Conservation (phyloP, 1,284 basidiomycete genomes). For the Leccinum pachyderme region DNA sequence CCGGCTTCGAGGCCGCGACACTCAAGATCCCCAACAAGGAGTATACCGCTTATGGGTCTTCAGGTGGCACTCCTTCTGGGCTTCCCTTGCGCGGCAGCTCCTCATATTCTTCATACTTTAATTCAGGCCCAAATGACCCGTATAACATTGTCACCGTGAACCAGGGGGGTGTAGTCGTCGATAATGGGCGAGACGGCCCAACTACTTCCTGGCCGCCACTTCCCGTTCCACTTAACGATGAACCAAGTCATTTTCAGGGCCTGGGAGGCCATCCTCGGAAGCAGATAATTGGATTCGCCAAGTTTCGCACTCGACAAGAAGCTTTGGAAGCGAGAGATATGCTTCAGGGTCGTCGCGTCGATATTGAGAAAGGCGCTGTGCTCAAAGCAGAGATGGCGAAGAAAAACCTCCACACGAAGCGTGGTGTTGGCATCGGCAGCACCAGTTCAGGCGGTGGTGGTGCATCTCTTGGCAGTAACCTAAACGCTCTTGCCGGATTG, state of each 20-base stretch:
- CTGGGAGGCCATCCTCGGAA: slow-evolving; percentile 60
- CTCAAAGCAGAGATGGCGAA: slow-evolving; percentile 99
- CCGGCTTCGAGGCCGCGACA: slow-evolving; percentile 96
- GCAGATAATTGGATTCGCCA: slow-evolving; percentile 98
- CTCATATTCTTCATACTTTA: slow-evolving; percentile 35
- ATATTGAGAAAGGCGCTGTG: slow-evolving; percentile 91
- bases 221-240: slow-evolving; percentile 36
- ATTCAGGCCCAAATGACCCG: slow-evolving; percentile 64
- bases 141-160: slow-evolving; percentile 78
- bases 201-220: slow-evolving; percentile 66
- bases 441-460: slow-evolving; percentile 24
- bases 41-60: slow-evolving; percentile 63
- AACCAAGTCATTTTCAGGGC: slow-evolving; percentile 38
- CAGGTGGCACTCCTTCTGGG: slow-evolving; percentile 38
- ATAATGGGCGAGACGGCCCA: slow-evolving; percentile 64
- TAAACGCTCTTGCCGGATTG: slow-evolving; percentile 27
- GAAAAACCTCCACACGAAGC: slow-evolving; percentile 97
- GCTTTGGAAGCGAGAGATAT: slow-evolving; percentile 87
- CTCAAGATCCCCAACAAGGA: slow-evolving; percentile 95
- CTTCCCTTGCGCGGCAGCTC: slow-evolving; percentile 33
- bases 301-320: slow-evolving; percentile 87
- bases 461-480: slow-evolving; percentile 25
- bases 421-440: slow-evolving; percentile 62
- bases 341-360: slow-evolving; percentile 88
- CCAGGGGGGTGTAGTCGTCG: slow-evolving; percentile 73